Conservation (phyloP, 768 basidiomycete species). For the Plicaturopsis crispa region DNA sequence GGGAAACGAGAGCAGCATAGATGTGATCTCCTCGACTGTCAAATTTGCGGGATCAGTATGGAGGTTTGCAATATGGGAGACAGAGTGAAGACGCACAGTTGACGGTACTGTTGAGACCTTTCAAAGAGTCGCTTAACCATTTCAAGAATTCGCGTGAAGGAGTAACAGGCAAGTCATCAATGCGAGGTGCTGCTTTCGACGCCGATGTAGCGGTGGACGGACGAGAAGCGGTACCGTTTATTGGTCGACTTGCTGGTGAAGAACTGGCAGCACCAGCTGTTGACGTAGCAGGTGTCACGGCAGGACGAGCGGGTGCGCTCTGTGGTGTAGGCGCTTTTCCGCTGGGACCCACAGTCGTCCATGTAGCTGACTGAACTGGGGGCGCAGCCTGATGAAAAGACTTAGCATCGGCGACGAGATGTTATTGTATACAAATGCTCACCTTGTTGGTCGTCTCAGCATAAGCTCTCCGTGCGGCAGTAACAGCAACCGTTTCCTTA, state of each 20-base stretch:
- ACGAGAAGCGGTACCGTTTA: too few relatives aligned
- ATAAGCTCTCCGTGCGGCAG: constrained; percentile 61
- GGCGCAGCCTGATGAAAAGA: constrained; percentile 20
- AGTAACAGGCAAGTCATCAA: constrained; percentile 55
- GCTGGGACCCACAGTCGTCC: constrained; percentile 82
- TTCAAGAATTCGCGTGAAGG: constrained; percentile 89
- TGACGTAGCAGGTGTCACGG: constrained; percentile 21
- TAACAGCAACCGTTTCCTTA: constrained; percentile 52
- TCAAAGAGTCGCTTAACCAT: constrained; percentile 45
- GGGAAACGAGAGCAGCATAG: constrained; percentile 92
- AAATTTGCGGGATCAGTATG: constrained; percentile 6
- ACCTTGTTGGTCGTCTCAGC: constrained; percentile 79
- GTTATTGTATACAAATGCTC: constrained; percentile 8
- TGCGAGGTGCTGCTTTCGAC: constrained; percentile 25
- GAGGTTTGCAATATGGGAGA: not conserved
- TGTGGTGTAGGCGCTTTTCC: constrained; percentile 47
- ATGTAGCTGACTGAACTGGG: constrained; percentile 37
- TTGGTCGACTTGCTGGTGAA: too few relatives aligned
- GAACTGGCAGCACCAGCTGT: constrained; percentile 22
- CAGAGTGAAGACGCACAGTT: constrained; percentile 34
- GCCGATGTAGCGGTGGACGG: constrained; percentile 13
- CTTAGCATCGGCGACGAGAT: too few relatives aligned
- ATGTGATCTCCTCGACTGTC: constrained; percentile 90
- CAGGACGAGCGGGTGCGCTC: constrained; percentile 27
- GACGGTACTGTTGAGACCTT: constrained; percentile 39